Base-by-base conservation (phyloP, 2,329 filamentous ascomycete species). In the Calonectria crousiana region DNA sequence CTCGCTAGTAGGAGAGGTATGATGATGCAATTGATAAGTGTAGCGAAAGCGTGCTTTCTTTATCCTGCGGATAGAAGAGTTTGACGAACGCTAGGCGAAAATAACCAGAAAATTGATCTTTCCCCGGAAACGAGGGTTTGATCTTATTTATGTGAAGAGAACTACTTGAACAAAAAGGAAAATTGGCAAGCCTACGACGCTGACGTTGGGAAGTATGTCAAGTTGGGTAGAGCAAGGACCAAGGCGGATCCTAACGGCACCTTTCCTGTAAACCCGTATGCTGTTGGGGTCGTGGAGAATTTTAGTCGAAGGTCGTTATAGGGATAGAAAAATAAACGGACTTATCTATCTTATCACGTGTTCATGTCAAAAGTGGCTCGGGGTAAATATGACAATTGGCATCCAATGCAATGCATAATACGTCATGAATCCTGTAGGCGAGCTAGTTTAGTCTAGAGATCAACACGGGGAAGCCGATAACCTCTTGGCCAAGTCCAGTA, bases 211-310 rank as follows among this genome's bases (percentile, higher is more conserved):
- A 32, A 32, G 30, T 32, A 32, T 32, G 30, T 32, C 30, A 32
- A 32, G 30, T 32, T 32, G 30, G 30, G 30, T 32, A 32, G 30
- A 32, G 30, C 30, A 32, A 51, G 44, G 16, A 18, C 20, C 11
- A 67, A 47, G 32, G 28, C 28, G 28, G 30, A 67, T 23, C 64
- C 64, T 4, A 67, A 52, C 9, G 64, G 44, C 9, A 67, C 64
- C 44, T 64, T 64, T n/a, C 47, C 60, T 6, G 23, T 36, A 9
- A 64, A 44, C 18, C 58, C 58, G 1, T 64, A 44, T 28, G n/a
- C 32, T 3, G 58, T 64, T 36, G 36, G 11, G 13, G n/a, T 11
- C 13, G 26, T 64, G 3, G 9, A 44, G 16, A 32, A 10, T 32
- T 10, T 32, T 32, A n/a, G 0, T 20, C 2, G 2, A 10, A 32